phyloP scores from a whole-genome alignment of 108 stramenopile genomes.

The Nitzschia inconspicua region DNA sequence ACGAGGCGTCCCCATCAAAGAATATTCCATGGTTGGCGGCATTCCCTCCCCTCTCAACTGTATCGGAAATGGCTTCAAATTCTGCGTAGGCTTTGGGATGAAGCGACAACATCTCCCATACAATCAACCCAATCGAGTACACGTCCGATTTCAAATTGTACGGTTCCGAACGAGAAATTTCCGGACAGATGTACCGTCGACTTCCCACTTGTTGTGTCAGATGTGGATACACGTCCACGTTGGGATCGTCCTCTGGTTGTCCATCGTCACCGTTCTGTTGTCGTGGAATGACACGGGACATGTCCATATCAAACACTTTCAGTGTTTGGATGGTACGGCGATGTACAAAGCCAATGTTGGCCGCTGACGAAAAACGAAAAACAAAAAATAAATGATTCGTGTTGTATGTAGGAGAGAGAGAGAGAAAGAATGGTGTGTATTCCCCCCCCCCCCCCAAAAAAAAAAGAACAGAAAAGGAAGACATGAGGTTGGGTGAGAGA shows the following conservation, averaged over 20 bases:
- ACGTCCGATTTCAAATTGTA: constrained; percentile 71
- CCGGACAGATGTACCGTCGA: constrained; percentile 74
- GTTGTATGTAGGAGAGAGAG: not conserved
- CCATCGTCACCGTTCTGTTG: not conserved
- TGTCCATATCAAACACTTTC: constrained; percentile 31
- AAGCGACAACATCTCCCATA: constrained; percentile 52
- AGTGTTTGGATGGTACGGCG: not conserved
- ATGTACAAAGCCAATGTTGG: constrained; percentile 6
- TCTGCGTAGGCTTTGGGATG: too few relatives aligned
- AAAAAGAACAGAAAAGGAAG: too few relatives aligned
- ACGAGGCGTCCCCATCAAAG: too few relatives aligned
- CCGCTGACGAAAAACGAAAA: not conserved
- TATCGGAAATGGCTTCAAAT: too few relatives aligned
- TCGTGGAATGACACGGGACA: constrained; percentile 11
- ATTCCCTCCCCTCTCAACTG: too few relatives aligned
- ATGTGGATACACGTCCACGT: not conserved
- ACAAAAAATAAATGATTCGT: not conserved
- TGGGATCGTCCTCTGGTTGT: not conserved
- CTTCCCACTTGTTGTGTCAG: too few relatives aligned
- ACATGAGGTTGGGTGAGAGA: too few relatives aligned
- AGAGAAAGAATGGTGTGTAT: too few relatives aligned
- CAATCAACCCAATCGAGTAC: constrained; percentile 55
- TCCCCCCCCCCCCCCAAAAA: too few relatives aligned
- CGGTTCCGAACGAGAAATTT: constrained; percentile 38
- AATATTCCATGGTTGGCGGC: too few relatives aligned